Base-by-base conservation (phyloP, 2,329 filamentous ascomycete genomes). In the Alternaria tenuissima region DNA sequence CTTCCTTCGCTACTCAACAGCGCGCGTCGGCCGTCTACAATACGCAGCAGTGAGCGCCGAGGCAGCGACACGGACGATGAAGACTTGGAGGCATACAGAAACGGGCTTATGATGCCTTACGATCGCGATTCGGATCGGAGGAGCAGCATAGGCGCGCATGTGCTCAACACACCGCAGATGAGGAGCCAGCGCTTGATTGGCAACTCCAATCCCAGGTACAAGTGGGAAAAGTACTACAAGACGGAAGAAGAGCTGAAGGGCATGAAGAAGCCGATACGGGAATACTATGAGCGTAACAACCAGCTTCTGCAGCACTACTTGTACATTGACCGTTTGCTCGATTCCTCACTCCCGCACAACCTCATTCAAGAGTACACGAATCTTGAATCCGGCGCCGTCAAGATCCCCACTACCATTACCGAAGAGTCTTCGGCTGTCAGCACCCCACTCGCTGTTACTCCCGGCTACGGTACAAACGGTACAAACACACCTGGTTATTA, bases 271-370 rank as follows among this genome's bases (percentile, higher is more conserved):
- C 84, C 88, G n/a, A 79, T 96, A 61, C 91, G 93, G 47, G 75
- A 89, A 72, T 97, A 97, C 81, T 96, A 98, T 74, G 90, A 96
- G 82, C 88, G 92, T 43, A 94, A 89, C 74, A 98, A 98, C 80
- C 89, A 89, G 68, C 84, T 97, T 43, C 88, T 98, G 60, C 91
- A 95, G 77, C 91, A 96, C 76, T 98, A 97, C 77, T 84, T 96
- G 64, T 97, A 96, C 77, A 97, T 97, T 70, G 94, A 97, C 79
- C 88, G 90, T 53, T 83, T 98, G 57, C 85, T 98, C 62, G 93
- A 97, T 79, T 97, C 93, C 8, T 94, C 92, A 30, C 87, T 97
- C n/a, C 94, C 94, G 2, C 94, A 96, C 74, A 90, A 94, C 70
- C 83, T 98, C 44, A 88, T 98, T 59, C 94, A 96, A 74, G 94